Evolutionary conservation across 352 stramenopile species (phyloP).

Genomic region (Phytopythium helicoides): DNA sequence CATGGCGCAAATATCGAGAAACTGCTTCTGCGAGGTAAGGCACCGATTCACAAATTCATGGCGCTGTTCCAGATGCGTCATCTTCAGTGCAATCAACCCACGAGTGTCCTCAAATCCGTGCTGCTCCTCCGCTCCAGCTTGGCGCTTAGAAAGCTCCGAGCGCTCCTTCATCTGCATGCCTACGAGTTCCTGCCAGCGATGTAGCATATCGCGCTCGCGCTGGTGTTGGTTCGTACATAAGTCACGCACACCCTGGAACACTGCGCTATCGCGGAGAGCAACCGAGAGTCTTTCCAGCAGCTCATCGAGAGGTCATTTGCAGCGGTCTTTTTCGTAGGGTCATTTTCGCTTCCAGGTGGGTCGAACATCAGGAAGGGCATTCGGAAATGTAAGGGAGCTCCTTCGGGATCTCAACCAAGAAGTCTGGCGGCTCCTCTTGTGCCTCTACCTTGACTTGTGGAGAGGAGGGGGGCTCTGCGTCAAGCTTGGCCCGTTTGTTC

Average conservation of each 20-base stretch:
- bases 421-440: constrained; percentile 20
- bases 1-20: constrained; percentile 73
- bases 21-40: constrained; percentile 74
- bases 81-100: constrained; percentile 56
- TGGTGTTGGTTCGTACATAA: constrained; percentile 55
- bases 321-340: constrained; percentile 22
- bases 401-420: constrained; percentile 51
- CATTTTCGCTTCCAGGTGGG: constrained; percentile 18
- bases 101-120: constrained; percentile 38
- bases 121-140: constrained; percentile 47
- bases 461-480: constrained; percentile 1
- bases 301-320: constrained; percentile 35
- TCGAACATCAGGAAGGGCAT: constrained; percentile 74
- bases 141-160: constrained; percentile 58
- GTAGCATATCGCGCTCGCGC: constrained; percentile 67
- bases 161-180: constrained; percentile 84
- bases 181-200: constrained; percentile 78
- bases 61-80: constrained; percentile 58
- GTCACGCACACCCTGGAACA: constrained; percentile 68
- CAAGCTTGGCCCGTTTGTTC: constrained; percentile 27
- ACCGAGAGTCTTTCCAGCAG: constrained; percentile 60
- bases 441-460: constrained; percentile 3
- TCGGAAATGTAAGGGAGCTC: constrained; percentile 50
- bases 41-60: constrained; percentile 66
- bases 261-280: constrained; percentile 54